Percentiles rank a stretch among this genome's conserved stretches.
These are phyloP conservation scores for Malus hybrid DNA, from an alignment of 331 rosid genomes.

Conservation along the genomic window DNA sequence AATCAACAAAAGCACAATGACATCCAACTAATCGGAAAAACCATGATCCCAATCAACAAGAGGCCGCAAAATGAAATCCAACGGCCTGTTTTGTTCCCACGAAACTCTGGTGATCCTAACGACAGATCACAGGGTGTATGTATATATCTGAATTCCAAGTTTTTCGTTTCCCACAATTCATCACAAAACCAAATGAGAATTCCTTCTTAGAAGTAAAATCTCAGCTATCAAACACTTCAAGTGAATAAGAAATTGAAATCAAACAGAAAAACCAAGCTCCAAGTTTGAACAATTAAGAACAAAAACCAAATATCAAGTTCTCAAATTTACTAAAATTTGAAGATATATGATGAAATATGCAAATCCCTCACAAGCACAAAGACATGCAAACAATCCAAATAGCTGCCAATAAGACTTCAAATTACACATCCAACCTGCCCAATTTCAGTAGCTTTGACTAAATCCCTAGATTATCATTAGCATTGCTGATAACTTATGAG, in stretches of 20 bases:
- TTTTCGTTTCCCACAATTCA: slow-evolving; percentile 1
- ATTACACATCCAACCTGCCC: slow-evolving; percentile 7
- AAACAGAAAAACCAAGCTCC: slow-evolving; percentile 5
- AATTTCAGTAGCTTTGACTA: slow-evolving; percentile 18
- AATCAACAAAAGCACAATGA: background rate
- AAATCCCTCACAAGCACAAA: background rate
- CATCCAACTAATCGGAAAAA: slow-evolving; percentile 9
- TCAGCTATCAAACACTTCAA: slow-evolving; percentile 7
- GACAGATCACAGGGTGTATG: slow-evolving; percentile 7
- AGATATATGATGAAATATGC: background rate
- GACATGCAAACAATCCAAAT: background rate
- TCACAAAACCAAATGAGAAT: slow-evolving; percentile 12
- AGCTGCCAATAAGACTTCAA: slow-evolving; percentile 4
- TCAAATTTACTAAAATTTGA: background rate
- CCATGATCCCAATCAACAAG: slow-evolving; percentile 14
- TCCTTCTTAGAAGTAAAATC: slow-evolving; percentile 10
- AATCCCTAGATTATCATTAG: slow-evolving; percentile 6
- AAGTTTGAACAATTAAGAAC: slow-evolving; percentile 1
- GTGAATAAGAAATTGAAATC: background rate
- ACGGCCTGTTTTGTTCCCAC: background rate
- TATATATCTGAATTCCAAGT: background rate
- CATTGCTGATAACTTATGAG: slow-evolving; percentile 12
- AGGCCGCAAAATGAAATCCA: background rate
- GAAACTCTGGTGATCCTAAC: background rate
- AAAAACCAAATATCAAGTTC: slow-evolving; percentile 5